Percentiles rank a stretch among this genome's conserved stretches.
These are phyloP conservation scores for Caryopteris hybrid DNA, from an alignment of 305 asterid genomes.

Conservation along the genomic window DNA sequence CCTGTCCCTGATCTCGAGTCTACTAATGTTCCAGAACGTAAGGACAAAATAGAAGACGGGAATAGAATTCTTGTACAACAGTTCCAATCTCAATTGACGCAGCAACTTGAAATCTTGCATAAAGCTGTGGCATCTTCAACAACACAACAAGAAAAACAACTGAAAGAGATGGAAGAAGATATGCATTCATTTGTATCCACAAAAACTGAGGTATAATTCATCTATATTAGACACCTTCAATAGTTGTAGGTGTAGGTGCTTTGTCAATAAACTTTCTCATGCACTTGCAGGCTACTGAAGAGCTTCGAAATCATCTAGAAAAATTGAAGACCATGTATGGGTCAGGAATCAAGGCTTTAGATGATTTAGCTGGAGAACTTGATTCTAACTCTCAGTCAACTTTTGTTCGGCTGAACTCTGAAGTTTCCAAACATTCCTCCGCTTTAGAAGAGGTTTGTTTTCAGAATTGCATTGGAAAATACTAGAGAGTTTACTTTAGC, in stretches of 20 bases:
- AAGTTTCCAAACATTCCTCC: conserved; percentile 81
- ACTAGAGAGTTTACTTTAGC: conserved; percentile 13
- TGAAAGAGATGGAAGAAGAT: conserved; percentile 94
- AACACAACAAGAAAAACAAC: conserved; percentile 82
- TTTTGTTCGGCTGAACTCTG: conserved; percentile 67
- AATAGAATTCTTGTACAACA: conserved; percentile 75
- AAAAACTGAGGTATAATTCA: conserved; percentile 65
- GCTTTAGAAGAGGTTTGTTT: conserved; percentile 73
- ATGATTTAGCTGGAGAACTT: conserved; percentile 79
- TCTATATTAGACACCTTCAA: conserved; percentile 8
- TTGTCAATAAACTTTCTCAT: background rate
- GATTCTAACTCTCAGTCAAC: conserved; percentile 67
- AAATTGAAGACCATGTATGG: conserved; percentile 75
- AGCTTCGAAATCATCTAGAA: conserved; percentile 66
- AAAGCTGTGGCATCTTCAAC: conserved; percentile 83
- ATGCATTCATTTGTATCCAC: conserved; percentile 92
- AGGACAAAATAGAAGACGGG: conserved; percentile 89
- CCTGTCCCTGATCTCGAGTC: conserved; percentile 19
- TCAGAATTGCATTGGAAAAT: conserved; percentile 12
- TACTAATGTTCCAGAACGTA: conserved; percentile 64
- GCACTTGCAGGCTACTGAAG: conserved; percentile 76
- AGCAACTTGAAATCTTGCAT: conserved; percentile 83
- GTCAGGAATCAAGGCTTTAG: conserved; percentile 74
- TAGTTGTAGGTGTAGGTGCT: background rate
- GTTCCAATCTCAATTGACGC: conserved; percentile 81